phyloP scores from a whole-genome alignment of 1,284 basidiomycete genomes.

The Clitocybe nebularis region DNA sequence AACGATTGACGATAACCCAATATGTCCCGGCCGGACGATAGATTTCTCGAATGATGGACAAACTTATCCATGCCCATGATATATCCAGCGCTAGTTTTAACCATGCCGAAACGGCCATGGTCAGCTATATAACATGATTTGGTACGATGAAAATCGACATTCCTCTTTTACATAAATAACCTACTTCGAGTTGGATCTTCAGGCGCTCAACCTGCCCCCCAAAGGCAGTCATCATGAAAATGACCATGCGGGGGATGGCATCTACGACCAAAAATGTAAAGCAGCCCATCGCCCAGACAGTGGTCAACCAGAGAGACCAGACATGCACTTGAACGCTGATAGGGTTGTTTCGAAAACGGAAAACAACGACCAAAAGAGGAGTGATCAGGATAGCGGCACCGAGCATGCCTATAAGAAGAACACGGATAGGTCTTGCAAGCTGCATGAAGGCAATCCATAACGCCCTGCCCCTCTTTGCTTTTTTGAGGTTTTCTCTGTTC shows the following conservation, averaged over 20 bases:
- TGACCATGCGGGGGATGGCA: slow-evolving; percentile 52
- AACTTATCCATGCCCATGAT: slow-evolving; percentile 66
- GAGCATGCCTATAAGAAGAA: slow-evolving; percentile 50
- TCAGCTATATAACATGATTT: slow-evolving; percentile 38
- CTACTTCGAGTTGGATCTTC: slow-evolving; percentile 63
- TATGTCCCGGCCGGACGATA: slow-evolving; percentile 61
- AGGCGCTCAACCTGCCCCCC: slow-evolving; percentile 62
- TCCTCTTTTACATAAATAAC: slow-evolving; percentile 14
- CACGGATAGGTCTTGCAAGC: slow-evolving; percentile 56
- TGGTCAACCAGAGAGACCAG: slow-evolving; percentile 72
- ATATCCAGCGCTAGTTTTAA: slow-evolving; percentile 64
- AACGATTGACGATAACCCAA: slow-evolving; percentile 64
- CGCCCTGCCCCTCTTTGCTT: slow-evolving; percentile 48
- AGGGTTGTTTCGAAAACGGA: slow-evolving; percentile 49
- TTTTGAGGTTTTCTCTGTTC: slow-evolving; percentile 23
- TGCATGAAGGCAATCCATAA: slow-evolving; percentile 66
- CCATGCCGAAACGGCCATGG: slow-evolving; percentile 68
- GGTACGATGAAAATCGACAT: neutral
- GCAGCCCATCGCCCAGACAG: slow-evolving; percentile 65
- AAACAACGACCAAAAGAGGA: slow-evolving; percentile 63
- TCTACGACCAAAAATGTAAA: slow-evolving; percentile 63
- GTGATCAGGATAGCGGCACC: slow-evolving; percentile 63
- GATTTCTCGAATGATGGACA: slow-evolving; percentile 55
- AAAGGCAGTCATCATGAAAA: slow-evolving; percentile 49
- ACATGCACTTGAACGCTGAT: slow-evolving; percentile 54